Conservation (phyloP, 2,329 filamentous ascomycete genomes). For the Fusarium citri region DNA sequence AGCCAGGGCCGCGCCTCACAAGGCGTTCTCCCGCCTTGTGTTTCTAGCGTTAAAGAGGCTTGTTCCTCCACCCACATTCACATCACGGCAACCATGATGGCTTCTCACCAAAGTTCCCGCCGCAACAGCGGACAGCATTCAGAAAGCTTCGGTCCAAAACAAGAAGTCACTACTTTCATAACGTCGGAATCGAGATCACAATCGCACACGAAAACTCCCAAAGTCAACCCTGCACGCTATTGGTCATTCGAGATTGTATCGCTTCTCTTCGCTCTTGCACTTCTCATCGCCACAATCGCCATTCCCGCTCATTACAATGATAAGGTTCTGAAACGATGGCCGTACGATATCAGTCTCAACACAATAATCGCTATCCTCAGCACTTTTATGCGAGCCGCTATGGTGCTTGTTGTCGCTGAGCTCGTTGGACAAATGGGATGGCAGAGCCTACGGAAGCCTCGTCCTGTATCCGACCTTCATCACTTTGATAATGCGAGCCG, state of each 20-base stretch:
- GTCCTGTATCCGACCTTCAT: conserved; percentile 4
- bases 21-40: neutral
- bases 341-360: conserved; percentile 16
- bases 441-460: neutral
- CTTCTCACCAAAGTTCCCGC: neutral
- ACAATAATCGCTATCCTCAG: conserved; percentile 10
- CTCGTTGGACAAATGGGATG: conserved; percentile 7
- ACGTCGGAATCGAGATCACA: neutral
- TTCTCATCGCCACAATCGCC: conserved; percentile 2
- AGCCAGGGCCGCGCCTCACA: neutral
- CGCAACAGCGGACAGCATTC: neutral
- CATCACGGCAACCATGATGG: neutral
- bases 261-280: neutral
- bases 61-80: neutral
- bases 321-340: conserved; percentile 4
- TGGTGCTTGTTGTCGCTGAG: conserved; percentile 11
- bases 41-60: neutral
- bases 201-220: neutral
- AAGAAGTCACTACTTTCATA: neutral
- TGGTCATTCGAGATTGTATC: conserved; percentile 12
- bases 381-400: conserved; percentile 12
- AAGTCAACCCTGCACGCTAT: neutral
- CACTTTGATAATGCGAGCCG: conserved; percentile 11
- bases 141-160: neutral
- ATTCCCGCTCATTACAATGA: neutral